Evolutionary conservation across 768 basidiomycete genomes (phyloP), one percentile per base, ranked within the genome.

Genomic region (Pleurotus tuoliensis): DNA sequence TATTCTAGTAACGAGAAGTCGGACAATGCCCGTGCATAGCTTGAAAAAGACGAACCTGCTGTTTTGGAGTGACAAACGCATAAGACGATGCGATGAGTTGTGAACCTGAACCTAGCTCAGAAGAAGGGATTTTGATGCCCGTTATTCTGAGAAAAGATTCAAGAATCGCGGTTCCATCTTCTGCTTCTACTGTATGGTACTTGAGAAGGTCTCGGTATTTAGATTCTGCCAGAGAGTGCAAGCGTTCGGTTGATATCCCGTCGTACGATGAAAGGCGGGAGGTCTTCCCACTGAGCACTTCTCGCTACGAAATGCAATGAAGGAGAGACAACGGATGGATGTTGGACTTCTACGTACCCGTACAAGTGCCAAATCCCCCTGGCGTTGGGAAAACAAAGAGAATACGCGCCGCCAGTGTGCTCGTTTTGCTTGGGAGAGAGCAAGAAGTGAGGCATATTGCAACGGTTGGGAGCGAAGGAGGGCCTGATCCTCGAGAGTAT

Each of bases 341-440:
- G 8, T 44, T 41, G 9, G 15, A 40, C 5, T n/a, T 47, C 20
- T 13, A 54, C 66, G 38, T 39, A 74, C 73, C 2, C 62, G 67
- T 44, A 74, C 50, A 9, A 45, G 54, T 27, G 62, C 60, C 4
- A 76, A 58, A 60, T 76, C 74, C 12, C 59, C 47, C 50, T 76
- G 69, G 22, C 67, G 66, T 45, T 68, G 67, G 3, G 67, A 52
- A 11, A 80, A 66, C 6, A 61, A 39, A 3, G 70, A 67, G n/a
- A 75, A 74, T 9, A 68, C 61, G 24, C 69, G 74, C 13, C 68
- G 66, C 78, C 78, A 79, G 9, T 62, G 55, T 9, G 67, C 69
- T 13, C 69, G 68, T 34, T 58, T 66, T 2, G 62, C 58, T 49
- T 71, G 73, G 15, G 66, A 71, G 13, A 60, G 59, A 18, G 67